Conservation (phyloP, 768 basidiomycete genomes). For the Gloeopeniophorella convolvens region DNA sequence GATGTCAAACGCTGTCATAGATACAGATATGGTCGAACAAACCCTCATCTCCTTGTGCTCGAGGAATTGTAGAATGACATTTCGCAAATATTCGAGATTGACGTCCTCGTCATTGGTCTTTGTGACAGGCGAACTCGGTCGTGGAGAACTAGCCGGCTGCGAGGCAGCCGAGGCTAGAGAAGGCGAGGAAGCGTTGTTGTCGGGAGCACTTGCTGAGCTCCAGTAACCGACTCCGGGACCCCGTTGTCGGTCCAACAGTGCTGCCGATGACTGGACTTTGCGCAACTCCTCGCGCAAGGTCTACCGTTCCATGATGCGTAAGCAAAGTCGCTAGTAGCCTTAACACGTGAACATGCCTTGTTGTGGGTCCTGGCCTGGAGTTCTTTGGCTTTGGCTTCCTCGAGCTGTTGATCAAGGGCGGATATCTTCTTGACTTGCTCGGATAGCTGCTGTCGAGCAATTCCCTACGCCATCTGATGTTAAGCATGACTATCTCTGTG, state of each 20-base stretch:
- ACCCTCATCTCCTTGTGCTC: conserved; percentile 99
- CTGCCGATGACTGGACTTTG: conserved; percentile 91
- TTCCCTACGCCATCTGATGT: conserved; percentile 29
- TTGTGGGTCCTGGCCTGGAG: conserved; percentile 65
- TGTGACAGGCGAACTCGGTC: conserved; percentile 28
- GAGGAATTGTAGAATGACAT: conserved; percentile 94
- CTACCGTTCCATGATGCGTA: conserved; percentile 33
- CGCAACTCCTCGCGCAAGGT: conserved; percentile 89
- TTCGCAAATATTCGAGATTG: conserved; percentile 92
- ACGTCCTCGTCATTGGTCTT: conserved; percentile 77
- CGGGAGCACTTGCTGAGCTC: conserved; percentile 39
- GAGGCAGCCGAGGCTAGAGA: conserved; percentile 39
- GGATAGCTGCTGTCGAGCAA: conserved; percentile 37
- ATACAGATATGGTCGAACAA: conserved; percentile 28
- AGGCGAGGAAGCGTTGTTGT: conserved; percentile 28
- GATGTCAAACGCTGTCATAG: conserved; percentile 7
- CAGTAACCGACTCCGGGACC: conserved; percentile 95
- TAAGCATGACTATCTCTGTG: not conserved
- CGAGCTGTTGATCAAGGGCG: conserved; percentile 57
- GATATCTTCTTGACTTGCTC: conserved; percentile 45
- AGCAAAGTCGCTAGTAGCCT: not conserved
- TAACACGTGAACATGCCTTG: conserved; percentile 47
- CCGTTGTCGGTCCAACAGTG: conserved; percentile 82
- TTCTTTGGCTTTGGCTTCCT: conserved; percentile 68
- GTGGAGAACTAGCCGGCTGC: conserved; percentile 27